phyloP scores from a whole-genome alignment of 208 protist genomes.

The Blastocrithidia nonstop region DNA sequence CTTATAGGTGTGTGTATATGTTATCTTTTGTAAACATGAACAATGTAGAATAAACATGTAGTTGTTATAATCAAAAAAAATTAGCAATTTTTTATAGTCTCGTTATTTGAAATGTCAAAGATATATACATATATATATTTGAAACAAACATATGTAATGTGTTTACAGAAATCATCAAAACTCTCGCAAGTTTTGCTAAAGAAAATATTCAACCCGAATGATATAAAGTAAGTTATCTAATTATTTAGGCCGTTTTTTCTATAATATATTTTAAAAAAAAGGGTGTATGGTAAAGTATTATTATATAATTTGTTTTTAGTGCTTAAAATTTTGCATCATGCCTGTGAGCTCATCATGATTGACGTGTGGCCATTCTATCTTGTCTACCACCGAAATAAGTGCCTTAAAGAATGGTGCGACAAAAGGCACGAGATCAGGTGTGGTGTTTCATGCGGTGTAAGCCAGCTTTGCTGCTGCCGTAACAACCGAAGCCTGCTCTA shows the following conservation, averaged over 20 bases:
- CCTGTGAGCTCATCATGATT: slow-evolving; percentile 41
- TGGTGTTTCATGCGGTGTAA: slow-evolving; percentile 66
- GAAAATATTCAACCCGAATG: too few relatives aligned
- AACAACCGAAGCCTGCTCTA: slow-evolving; percentile 42
- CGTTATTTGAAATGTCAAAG: too few relatives aligned
- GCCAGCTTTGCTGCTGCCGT: slow-evolving; percentile 58
- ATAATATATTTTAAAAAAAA: neutral
- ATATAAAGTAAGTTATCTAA: neutral
- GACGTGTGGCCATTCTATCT: too few relatives aligned
- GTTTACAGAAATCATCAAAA: neutral
- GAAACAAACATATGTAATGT: neutral
- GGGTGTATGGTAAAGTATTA: neutral
- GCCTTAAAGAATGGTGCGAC: slow-evolving; percentile 52
- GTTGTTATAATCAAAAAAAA: too few relatives aligned
- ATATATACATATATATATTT: slow-evolving; percentile 1
- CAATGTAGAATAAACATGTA: too few relatives aligned
- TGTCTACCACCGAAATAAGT: too few relatives aligned
- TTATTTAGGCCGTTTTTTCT: neutral
- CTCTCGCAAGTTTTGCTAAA: neutral
- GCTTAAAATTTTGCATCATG: slow-evolving; percentile 57
- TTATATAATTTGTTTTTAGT: slow-evolving; percentile 2
- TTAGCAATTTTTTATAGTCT: too few relatives aligned
- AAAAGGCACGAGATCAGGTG: slow-evolving; percentile 29
- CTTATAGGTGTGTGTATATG: too few relatives aligned
- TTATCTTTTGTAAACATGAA: too few relatives aligned